Conservation (phyloP, 805 yeast genomes). For the Yarrowia hollandica region DNA sequence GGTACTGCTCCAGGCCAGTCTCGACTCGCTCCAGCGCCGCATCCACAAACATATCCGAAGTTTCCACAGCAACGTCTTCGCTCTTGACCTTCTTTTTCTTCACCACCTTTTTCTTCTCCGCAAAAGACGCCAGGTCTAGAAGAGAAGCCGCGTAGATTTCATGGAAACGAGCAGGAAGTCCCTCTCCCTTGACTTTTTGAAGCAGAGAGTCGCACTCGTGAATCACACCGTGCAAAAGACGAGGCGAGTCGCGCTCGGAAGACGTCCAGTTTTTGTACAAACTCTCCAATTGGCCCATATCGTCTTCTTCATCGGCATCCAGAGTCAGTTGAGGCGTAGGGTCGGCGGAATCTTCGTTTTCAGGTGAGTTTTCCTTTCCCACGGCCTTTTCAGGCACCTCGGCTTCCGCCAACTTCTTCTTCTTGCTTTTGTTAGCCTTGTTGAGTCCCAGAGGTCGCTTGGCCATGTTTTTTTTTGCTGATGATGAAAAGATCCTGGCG, state of each 20-base stretch:
- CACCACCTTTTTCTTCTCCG: slow-evolving; percentile 33
- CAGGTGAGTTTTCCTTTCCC: not conserved
- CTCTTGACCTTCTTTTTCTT: slow-evolving; percentile 33
- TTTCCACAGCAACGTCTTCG: slow-evolving; percentile 34
- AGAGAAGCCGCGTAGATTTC: slow-evolving; percentile 70
- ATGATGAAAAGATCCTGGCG: not conserved
- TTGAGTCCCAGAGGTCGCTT: slow-evolving; percentile 70
- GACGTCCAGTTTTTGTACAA: slow-evolving; percentile 64
- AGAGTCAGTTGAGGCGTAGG: slow-evolving; percentile 68
- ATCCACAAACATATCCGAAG: slow-evolving; percentile 58
- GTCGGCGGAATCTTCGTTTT: slow-evolving; percentile 45
- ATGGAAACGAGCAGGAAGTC: slow-evolving; percentile 52
- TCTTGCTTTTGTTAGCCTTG: slow-evolving; percentile 52
- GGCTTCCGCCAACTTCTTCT: slow-evolving; percentile 26
- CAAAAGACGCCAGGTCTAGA: slow-evolving; percentile 40
- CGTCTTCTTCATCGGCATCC: slow-evolving; percentile 73
- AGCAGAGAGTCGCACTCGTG: slow-evolving; percentile 87
- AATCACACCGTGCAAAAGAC: slow-evolving; percentile 64
- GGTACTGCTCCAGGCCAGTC: slow-evolving; percentile 54
- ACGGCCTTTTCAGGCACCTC: not conserved
- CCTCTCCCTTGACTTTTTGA: slow-evolving; percentile 38
- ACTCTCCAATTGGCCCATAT: slow-evolving; percentile 71
- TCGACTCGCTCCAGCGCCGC: slow-evolving; percentile 72
- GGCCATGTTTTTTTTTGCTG: slow-evolving; percentile 48
- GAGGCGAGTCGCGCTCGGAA: slow-evolving; percentile 53